Evolutionary conservation across 768 basidiomycete species (phyloP), one percentile per base, ranked within the genome.

Genomic region (Leccinum olivaceopallidum): DNA sequence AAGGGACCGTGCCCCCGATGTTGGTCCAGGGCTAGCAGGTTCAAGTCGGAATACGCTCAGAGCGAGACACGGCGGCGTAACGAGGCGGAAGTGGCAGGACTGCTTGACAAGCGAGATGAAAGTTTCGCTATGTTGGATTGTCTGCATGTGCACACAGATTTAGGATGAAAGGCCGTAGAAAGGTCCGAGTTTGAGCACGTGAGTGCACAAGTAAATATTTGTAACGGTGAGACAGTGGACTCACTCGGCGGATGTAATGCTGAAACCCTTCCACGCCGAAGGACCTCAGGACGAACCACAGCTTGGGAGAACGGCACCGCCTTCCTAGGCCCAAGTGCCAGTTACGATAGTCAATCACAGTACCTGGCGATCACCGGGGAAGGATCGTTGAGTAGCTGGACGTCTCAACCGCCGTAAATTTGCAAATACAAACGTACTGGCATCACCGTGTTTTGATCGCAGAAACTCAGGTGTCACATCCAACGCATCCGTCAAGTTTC

Each of bases 271-370:
- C 77, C 12, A 85, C 81, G 6, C 95, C 94, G 65, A 82, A 95
- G 62, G 89, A 88, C 14, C 94, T 83, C 52, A 97, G 76, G 26
- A 95, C 90, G 71, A 97, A 97, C 93, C 93, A 96, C 7, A 97
- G 63, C 72, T 97, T 97, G 62, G 95, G 79, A 22, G 92, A 90
- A 37, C 95, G 83, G 81, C 96, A 97, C 48, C 91, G 85, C n/a
- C 94, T 83, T 13, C 93, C 93, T 4, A 96, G 85, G 7, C 81
- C 80, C 24, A 93, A 76, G 68, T 92, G 90, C 91, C 91, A 93
- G 71, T 94, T 92, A 18, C 90, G 84, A 67, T 90, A 94, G 68
- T 98, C 95, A 61, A 92, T 87, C 14, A 94, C 94, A 0, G 83
- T 84, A 2, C 92, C 89, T 87, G 58, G 18, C 37, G 26, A 37